Conservation (phyloP, 1,139 yeast species). For the Suhomyces atakaporum region DNA sequence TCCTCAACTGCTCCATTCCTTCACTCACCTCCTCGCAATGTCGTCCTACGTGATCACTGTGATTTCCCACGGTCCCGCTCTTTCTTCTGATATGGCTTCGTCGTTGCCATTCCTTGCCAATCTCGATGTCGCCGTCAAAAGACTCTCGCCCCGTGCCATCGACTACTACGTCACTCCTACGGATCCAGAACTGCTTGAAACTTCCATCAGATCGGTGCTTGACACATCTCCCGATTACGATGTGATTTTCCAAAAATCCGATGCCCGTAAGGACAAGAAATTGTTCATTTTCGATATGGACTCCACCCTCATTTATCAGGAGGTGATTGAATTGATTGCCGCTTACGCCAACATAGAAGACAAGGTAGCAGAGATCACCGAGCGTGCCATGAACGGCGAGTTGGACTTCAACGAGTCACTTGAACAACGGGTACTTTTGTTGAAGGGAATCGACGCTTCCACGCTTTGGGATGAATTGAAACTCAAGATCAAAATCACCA, state of each 20-base stretch:
- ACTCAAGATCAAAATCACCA: constrained; percentile 67
- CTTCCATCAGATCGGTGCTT: constrained; percentile 9
- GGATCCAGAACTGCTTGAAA: constrained; percentile 11
- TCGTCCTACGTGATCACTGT: constrained; percentile 10
- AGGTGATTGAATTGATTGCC: constrained; percentile 94
- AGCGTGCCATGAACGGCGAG: constrained; percentile 96
- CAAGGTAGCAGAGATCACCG: constrained; percentile 80
- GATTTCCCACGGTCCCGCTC: constrained; percentile 8
- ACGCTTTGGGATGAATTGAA: constrained; percentile 80
- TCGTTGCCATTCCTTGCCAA: constrained; percentile 1
- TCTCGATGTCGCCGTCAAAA: constrained; percentile 14
- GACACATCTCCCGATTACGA: constrained; percentile 24
- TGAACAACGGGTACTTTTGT: constrained; percentile 67
- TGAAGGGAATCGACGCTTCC: constrained; percentile 77
- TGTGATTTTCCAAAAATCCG: constrained; percentile 34
- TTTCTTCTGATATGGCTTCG: constrained; percentile 6
- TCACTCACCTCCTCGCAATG: constrained; percentile 8
- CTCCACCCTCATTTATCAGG: constrained; percentile 93
- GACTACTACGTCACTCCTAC: constrained; percentile 15
- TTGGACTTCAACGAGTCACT: constrained; percentile 86
- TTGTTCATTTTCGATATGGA: constrained; percentile 96
- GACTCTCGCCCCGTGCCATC: constrained; percentile 16
- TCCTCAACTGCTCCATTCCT: background rate
- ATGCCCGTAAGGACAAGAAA: constrained; percentile 50
- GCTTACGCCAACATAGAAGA: constrained; percentile 79